Base-by-base conservation (phyloP, 352 stramenopile genomes). In the Phytophthora megakarya region DNA sequence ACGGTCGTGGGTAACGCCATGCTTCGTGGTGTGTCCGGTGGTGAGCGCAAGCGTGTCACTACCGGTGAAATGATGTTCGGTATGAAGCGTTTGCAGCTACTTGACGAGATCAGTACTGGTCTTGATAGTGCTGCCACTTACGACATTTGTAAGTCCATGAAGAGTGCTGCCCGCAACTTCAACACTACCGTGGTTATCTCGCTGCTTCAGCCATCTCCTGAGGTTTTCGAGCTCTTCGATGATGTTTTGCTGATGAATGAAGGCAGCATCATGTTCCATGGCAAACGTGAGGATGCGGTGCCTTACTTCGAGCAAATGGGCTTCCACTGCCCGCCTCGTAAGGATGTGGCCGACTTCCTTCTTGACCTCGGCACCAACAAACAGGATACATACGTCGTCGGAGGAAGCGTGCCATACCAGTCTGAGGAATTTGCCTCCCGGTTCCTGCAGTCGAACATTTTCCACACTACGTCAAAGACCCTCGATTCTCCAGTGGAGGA, bases 71-170 rank as follows among this genome's bases (percentile, higher is more conserved):
- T 66, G 57, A 40, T 52, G 21, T 51, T 66, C 13, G 47, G 38
- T 44, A 48, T 52, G 47, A 66, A 59, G 39, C 40, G 57, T 48
- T 40, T 66, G 25, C 47, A 59, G 33, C 22, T 47, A 0, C 74
- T 97, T 19, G 91, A 98, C 65, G 75, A 89, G 61, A 88, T 90
- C 71, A 88, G 73, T 44, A 90, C 81, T 6, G 81, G 81, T 6
- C 74, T 91, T 40, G 59, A 73, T 32, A 73, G 65, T 48, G 65
- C 65, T n/a, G 59, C 65, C 11, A 70, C 62, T 0, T 70, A 57
- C 61, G 90, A 98, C 48, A 98, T 98, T 52, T 84, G 89, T 51
- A 86, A 92, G 43, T 73, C 88, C 5, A 56, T 97, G 6, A 80
- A 75, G 30, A 78, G 80, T 53, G 65, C 76, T 2, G 81, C 77